These are phyloP conservation scores for Cladosporium sphaerospermum DNA, from an alignment of 2,329 filamentous ascomycete species.

Conservation along the genomic window DNA sequence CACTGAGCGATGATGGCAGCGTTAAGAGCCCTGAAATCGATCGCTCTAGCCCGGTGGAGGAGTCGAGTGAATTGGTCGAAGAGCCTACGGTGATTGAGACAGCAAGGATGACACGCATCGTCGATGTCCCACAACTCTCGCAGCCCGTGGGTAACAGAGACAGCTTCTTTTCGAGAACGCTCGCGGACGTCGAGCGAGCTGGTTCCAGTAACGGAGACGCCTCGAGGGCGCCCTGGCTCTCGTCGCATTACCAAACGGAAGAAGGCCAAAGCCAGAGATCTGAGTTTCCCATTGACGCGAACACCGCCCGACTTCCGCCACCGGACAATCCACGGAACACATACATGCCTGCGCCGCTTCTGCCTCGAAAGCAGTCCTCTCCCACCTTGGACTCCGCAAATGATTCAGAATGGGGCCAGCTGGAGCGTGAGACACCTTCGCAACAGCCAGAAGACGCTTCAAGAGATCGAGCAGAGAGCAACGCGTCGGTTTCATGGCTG, in stretches of 20 bases:
- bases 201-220: constrained; percentile 1
- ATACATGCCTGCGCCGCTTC: constrained; percentile 66
- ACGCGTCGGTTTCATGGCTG: constrained; percentile 30
- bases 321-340: constrained; percentile 26
- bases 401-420: neutral
- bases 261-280: constrained; percentile 7
- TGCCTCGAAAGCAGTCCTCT: constrained; percentile 55
- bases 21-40: constrained; percentile 25
- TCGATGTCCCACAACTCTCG: constrained; percentile 34
- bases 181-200: constrained; percentile 22
- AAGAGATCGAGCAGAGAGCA: constrained; percentile 16
- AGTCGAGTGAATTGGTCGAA: constrained; percentile 18
- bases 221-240: neutral
- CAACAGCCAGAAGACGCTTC: neutral
- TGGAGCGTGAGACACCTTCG: neutral
- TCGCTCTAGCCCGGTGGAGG: constrained; percentile 30
- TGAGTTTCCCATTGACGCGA: neutral
- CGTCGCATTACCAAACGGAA: neutral
- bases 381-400: constrained; percentile 24
- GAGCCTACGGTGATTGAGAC: constrained; percentile 45
- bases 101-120: constrained; percentile 47
- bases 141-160: constrained; percentile 21
- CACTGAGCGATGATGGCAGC: constrained; percentile 54
- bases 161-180: constrained; percentile 26
- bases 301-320: constrained; percentile 24